Conservation (phyloP, 805 yeast genomes). For the Yarrowia phangngaensis region DNA sequence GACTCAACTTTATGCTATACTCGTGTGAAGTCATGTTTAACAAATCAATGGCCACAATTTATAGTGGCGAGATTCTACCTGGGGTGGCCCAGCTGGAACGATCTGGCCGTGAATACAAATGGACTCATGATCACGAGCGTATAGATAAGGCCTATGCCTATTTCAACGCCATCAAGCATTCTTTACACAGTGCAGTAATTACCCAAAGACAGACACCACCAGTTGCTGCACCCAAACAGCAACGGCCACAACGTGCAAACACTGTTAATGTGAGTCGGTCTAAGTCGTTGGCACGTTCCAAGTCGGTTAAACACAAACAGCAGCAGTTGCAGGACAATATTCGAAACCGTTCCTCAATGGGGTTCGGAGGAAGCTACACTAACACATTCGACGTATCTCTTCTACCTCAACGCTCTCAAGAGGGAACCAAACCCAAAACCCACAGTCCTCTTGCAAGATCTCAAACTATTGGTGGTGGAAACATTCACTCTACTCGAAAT, state of each 20-base stretch:
- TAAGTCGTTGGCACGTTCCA: slow-evolving; percentile 10
- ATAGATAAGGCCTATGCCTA: slow-evolving; percentile 19
- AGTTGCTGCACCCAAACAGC: not conserved
- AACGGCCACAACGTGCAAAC: not conserved
- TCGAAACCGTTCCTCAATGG: slow-evolving; percentile 24
- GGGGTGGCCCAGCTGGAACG: not conserved
- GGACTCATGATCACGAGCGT: slow-evolving; percentile 10
- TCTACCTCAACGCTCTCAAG: not conserved
- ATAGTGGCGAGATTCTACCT: slow-evolving; percentile 5
- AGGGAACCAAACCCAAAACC: no score
- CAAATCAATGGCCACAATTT: slow-evolving; percentile 10
- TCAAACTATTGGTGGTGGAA: not conserved
- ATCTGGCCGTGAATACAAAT: slow-evolving; percentile 14
- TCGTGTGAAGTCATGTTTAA: slow-evolving; percentile 15
- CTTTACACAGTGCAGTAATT: slow-evolving; percentile 1
- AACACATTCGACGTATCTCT: slow-evolving; percentile 18
- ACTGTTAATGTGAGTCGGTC: not conserved
- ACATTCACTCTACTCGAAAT: not conserved
- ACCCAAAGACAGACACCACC: not conserved
- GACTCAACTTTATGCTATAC: slow-evolving; percentile 16
- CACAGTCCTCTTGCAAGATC: not conserved
- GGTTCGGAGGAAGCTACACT: slow-evolving; percentile 23
- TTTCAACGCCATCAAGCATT: slow-evolving; percentile 18
- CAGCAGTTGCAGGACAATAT: slow-evolving; percentile 24
- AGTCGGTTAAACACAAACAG: slow-evolving; percentile 21